These are phyloP conservation scores for Tilletia horrida DNA, from an alignment of 1,284 basidiomycete genomes.

Conservation along the genomic window DNA sequence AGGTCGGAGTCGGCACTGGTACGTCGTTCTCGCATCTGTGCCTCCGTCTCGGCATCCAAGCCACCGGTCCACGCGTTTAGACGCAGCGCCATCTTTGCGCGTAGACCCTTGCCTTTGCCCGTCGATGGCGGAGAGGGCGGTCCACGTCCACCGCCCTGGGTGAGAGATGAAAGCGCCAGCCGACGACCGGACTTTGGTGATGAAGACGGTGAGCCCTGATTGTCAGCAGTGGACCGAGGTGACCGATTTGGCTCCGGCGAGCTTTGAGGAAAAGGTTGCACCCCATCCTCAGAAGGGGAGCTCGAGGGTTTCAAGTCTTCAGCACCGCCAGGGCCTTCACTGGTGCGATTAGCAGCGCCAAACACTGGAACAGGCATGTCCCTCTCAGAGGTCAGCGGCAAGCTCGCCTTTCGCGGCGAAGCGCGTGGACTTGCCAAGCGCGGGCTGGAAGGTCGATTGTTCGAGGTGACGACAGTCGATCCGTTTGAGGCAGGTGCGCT, in stretches of 20 bases:
- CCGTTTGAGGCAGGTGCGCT: not conserved
- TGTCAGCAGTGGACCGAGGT: not conserved
- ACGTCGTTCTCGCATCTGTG: not conserved
- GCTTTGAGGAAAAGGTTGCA: not conserved
- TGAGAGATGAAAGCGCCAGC: not conserved
- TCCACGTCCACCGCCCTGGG: not conserved
- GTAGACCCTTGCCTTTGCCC: not conserved
- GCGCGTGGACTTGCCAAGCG: not conserved
- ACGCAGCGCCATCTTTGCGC: not conserved
- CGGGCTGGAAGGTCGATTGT: too few relatives aligned
- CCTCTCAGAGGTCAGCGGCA: not conserved
- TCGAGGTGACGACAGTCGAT: too few relatives aligned
- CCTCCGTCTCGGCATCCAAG: not conserved
- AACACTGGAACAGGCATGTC: not conserved
- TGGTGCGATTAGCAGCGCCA: too few relatives aligned
- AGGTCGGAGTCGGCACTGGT: not conserved
- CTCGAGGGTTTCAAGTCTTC: too few relatives aligned
- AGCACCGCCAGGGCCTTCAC: too few relatives aligned
- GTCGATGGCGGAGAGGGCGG: conserved; percentile 1
- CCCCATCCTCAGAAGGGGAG: too few relatives aligned
- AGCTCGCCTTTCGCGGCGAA: conserved; percentile 10
- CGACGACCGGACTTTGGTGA: conserved; percentile 1
- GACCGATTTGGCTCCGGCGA: conserved; percentile 3
- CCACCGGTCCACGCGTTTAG: conserved; percentile 11
- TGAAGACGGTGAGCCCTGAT: not conserved